Conservation (phyloP, 352 stramenopile genomes). For the Phytopythium helicoides region DNA sequence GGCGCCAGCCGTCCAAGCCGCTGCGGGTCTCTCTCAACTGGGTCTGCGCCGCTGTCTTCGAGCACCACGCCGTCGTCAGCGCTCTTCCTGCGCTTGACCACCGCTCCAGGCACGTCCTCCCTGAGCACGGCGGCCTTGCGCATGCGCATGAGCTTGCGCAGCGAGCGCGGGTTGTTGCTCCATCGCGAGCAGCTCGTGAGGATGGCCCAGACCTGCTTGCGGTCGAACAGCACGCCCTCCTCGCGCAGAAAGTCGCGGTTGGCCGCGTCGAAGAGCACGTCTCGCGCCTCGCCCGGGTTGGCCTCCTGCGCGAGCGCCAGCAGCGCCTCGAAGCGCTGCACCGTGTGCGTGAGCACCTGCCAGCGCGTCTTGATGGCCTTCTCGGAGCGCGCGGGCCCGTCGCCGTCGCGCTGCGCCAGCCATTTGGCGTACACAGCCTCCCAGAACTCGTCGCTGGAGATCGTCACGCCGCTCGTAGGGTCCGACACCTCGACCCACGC, state of each 20-base stretch:
- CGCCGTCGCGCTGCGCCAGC: not conserved
- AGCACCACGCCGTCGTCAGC: not conserved
- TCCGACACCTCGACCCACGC: slow-evolving; percentile 14
- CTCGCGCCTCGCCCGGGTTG: not conserved
- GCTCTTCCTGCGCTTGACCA: not conserved
- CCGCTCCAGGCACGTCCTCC: not conserved
- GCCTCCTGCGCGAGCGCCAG: not conserved
- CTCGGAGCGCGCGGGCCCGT: slow-evolving; percentile 11
- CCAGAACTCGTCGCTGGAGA: slow-evolving; percentile 13
- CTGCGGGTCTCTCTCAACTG: not conserved
- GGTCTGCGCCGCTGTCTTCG: not conserved
- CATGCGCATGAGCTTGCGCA: slow-evolving; percentile 9
- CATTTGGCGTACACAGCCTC: slow-evolving; percentile 11
- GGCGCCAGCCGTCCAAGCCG: slow-evolving; percentile 2
- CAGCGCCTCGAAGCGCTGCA: slow-evolving; percentile 13
- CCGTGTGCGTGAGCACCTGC: slow-evolving; percentile 8
- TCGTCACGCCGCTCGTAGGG: slow-evolving; percentile 4
- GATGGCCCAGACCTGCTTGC: slow-evolving; percentile 6
- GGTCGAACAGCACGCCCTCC: slow-evolving; percentile 8
- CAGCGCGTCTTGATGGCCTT: slow-evolving; percentile 19
- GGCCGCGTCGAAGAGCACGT: slow-evolving; percentile 3
- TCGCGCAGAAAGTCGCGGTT: slow-evolving; percentile 7
- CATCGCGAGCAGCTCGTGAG: slow-evolving; percentile 4
- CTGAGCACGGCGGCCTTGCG: slow-evolving; percentile 5
- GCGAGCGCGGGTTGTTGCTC: slow-evolving; percentile 11